Base-by-base conservation (phyloP, 441 rosid species). In the Brassica hybrid region DNA sequence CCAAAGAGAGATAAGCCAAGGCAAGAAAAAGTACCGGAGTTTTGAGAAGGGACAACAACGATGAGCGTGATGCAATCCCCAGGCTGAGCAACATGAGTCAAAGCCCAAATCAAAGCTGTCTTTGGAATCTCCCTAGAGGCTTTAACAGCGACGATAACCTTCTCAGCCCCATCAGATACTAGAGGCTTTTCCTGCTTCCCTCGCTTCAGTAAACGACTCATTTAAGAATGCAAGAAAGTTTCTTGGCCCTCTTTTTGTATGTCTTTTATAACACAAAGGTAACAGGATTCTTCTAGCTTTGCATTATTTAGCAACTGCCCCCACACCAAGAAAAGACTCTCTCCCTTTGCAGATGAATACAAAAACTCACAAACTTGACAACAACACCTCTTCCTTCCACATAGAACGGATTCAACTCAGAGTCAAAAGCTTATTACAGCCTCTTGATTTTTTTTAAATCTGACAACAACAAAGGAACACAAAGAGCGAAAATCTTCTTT, bases 1-100 rank as follows among this genome's bases (percentile, higher is more conserved):
- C 3, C n/a, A n/a, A n/a, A n/a, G n/a, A n/a, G n/a, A n/a, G n/a
- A n/a, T 12, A 4, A 25, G 18, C 14, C 56, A 56, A 69, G 72
- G n/a, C n/a, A n/a, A n/a, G n/a, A n/a, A 57, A 71, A 16, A 19
- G 45, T 79, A 94, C 99, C 91, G 9, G 97, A 82, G 80, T 86
- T 80, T 6, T 87, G 94, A 64, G 94, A 85, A 78, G 98, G 92
- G 50, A 94, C 91, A 71, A 96, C 96, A 71, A 94, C 98, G 38
- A 96, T 88, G 62, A 96, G 86, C 3, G 98, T 94, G 67, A 96
- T 96, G 88, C 93, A 89, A 76, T 96, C 97, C 43, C 98, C 98
- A 79, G 98, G 97, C 66, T 91, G 96, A 78, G 87, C 98, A 76
- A 96, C 96, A 85, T 96, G 99, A 80, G 98, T 96, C 91, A 96